phyloP scores from a whole-genome alignment of 2,329 filamentous ascomycete species.

The Fulvia fulva region DNA sequence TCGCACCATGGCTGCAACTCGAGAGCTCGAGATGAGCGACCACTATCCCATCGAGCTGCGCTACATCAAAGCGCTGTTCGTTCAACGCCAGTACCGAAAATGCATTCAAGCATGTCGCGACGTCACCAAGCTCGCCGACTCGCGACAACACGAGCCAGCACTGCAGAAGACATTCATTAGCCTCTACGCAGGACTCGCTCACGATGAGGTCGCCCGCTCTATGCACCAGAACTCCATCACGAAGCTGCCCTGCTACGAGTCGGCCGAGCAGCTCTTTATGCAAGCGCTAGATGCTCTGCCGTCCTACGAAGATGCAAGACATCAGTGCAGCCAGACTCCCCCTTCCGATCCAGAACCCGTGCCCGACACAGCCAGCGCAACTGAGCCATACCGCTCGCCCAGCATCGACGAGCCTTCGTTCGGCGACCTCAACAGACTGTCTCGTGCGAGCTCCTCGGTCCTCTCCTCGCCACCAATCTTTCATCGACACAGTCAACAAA shows the following conservation, averaged over 20 bases:
- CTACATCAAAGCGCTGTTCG: slow-evolving; percentile 31
- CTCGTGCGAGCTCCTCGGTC: neutral
- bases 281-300: slow-evolving; percentile 26
- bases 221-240: slow-evolving; percentile 46
- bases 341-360: neutral
- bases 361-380: neutral
- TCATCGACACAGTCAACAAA: neutral
- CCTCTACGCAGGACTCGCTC: slow-evolving; percentile 46
- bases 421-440: neutral
- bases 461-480: slow-evolving; percentile 9
- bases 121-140: slow-evolving; percentile 16
- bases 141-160: slow-evolving; percentile 9
- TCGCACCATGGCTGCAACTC: neutral
- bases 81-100: slow-evolving; percentile 28
- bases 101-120: slow-evolving; percentile 32
- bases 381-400: neutral
- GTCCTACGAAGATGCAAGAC: slow-evolving; percentile 18
- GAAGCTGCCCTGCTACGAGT: slow-evolving; percentile 40
- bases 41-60: slow-evolving; percentile 25
- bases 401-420: neutral
- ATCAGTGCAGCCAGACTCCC: slow-evolving; percentile 3
- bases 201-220: slow-evolving; percentile 44
- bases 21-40: neutral
- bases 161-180: slow-evolving; percentile 37
- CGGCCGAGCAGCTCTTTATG: slow-evolving; percentile 40